Base-by-base conservation (phyloP, 2,329 filamentous ascomycete species). In the Aspergillus thermomutatus region DNA sequence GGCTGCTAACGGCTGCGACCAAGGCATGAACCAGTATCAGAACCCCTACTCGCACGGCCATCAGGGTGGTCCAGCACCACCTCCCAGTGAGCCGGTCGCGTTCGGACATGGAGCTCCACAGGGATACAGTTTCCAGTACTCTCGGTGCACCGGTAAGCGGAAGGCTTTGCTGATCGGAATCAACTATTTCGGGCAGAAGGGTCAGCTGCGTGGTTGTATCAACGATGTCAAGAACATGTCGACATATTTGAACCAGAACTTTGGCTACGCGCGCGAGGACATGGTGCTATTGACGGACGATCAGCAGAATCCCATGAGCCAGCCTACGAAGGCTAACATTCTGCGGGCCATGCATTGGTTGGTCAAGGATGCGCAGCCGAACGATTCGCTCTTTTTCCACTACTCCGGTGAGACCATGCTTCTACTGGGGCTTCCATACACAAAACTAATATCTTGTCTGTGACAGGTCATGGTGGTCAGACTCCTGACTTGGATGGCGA, bases 151-250 rank as follows among this genome's bases (percentile, higher is more conserved):
- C 4, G 93, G 92, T 48, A 86, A 87, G 66, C 82, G 92, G 71
- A 97, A 97, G 78, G 93, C 92, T 4, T 79, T 97, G 28, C 77
- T 97, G 59, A 93, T 97, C 65, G 93, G 93, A 54, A 96, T 97
- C 80, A 97, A 97, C 77, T 97, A 97, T 77, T 97, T 97, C 71
- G 87, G 89, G 52, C 92, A 97, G 77, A 86, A 90, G 56, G 92
- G 92, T 27, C 90, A 97, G 79, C 81, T 97, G 49, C 83, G 92
- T 56, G 93, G 93, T 48, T 97, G 93, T 71, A 97, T 97, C 80
- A 97, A 97, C 71, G 93, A 97, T 72, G 93, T 97, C 46, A 90
- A 92, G 77, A 97, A 97, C 79, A 96, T 97, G 91, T 96, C 92
- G 23, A 83, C 84, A 50, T 97, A 96, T 71, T 80, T 97, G 57